Base-by-base conservation (phyloP, 768 basidiomycete species). In the Boletus insuetus region DNA sequence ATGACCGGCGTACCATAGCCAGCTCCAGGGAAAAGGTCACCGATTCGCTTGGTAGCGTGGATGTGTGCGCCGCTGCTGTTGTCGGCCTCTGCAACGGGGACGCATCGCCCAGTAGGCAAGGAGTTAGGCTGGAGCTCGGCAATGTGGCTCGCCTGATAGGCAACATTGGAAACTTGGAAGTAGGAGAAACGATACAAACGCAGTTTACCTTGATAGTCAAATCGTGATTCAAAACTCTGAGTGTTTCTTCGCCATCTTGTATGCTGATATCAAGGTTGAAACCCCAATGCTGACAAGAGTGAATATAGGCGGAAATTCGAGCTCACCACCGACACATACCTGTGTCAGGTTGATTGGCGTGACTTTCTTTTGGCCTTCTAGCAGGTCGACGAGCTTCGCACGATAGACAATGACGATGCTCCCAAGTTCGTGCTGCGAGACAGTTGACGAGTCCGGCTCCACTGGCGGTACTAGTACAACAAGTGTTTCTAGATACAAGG, bases 311-410 rank as follows among this genome's bases (percentile, higher is more conserved):
- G 3, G 40, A n/a, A 9, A 6, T 35, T 6, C 35, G 8, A 9
- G 37, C 39, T 19, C 41, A 5, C 22, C n/a, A 16, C 3, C 51
- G 42, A 16, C 55, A 56, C 77, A 37, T 60, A 87, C 87, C 79
- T 89, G 87, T 8, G 88, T 89, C 14, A 90, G 69, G 64, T 91
- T 91, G 47, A 90, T 75, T 0, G 88, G 87, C 5, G 87, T 89
- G 6, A 90, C 84, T 60, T 62, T 56, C 75, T 76, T 62, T 64
- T 69, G 42, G 9, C 59, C 54, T 29, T 71, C 72, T 11, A 68
- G 69, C 31, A 72, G 74, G 31, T 82, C 79, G 19, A 73, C 54
- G n/a, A 90, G 69, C 65, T 81, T 85, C 6, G 87, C 86, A 24
- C 89, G 78, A 64, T 91, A 91, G 13, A 86, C 76, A 12, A 90